A percentile compares a stretch with the other conserved stretches of the same genome.
Evolutionary conservation across 2,329 filamentous ascomycete genomes (phyloP).

Genomic region (Chaetothyriales sp.): DNA sequence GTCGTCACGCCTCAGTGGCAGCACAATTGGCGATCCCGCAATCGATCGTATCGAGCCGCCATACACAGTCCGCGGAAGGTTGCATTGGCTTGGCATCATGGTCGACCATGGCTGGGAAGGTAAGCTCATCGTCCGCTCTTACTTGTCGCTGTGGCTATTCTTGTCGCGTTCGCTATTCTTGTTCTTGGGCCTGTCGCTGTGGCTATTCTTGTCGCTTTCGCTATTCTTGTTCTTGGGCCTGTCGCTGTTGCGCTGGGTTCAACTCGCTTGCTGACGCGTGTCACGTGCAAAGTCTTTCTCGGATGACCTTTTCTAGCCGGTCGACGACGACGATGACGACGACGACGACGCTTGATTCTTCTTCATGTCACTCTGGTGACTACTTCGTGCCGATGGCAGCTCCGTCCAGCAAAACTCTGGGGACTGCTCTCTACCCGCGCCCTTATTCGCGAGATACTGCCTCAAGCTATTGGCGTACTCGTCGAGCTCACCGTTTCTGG

Average conservation of each 20-base stretch:
- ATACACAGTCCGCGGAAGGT: slow-evolving; percentile 49
- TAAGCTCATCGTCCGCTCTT: slow-evolving; percentile 27
- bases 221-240: slow-evolving; percentile 7
- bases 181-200: slow-evolving; percentile 7
- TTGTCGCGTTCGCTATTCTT: too few species aligned
- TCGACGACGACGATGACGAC: background rate
- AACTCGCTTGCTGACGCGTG: background rate
- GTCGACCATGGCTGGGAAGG: slow-evolving; percentile 60
- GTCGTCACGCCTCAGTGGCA: background rate
- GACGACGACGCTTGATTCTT: background rate
- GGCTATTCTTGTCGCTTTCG: slow-evolving; percentile 1
- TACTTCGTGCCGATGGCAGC: background rate
- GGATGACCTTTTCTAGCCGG: slow-evolving; percentile 1
- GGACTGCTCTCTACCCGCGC: background rate
- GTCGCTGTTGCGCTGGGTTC: slow-evolving; percentile 3
- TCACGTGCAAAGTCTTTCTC: slow-evolving; percentile 1
- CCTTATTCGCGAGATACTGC: slow-evolving; percentile 9
- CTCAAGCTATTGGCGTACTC: slow-evolving; percentile 18
- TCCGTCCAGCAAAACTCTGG: background rate
- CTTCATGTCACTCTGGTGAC: background rate
- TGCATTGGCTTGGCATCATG: slow-evolving; percentile 62
- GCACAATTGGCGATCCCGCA: slow-evolving; percentile 2
- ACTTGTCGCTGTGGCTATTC: background rate
- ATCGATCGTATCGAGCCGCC: slow-evolving; percentile 36
- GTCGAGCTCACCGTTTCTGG: slow-evolving; percentile 12